Evolutionary conservation across 495 filamentous ascomycete genomes (phyloP), one percentile per base, ranked within the genome.

Genomic region (Tuber brumale): DNA sequence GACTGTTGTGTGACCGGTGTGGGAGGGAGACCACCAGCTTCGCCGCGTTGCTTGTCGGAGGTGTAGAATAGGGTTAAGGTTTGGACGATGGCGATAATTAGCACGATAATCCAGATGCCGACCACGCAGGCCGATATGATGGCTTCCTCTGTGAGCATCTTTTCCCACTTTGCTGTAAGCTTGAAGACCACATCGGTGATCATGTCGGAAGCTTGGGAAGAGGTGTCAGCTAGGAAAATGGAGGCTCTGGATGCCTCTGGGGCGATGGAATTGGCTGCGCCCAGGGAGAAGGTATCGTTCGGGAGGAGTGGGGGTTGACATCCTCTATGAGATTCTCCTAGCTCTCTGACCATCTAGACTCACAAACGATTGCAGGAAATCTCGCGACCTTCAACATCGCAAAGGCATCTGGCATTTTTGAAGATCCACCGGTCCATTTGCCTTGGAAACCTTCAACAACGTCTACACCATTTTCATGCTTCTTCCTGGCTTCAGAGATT

Each of bases 401-500:
- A 37, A 37, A 37, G 37, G 37, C 37, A 37, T 37, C 37, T 37
- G 37, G 37, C 37, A 37, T 37, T 37, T 37, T 37, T 37, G 37
- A 37, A 37, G 37, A 37, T 37, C 37, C 37, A 37, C 37, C 3
- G 37, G 37, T 37, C 37, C 3, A 1, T 37, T 37, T 37, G 37
- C 37, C 37, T 37, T 37, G 1, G 1, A 37, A 37, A 37, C 37
- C 37, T 37, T 37, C 37, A 37, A 37, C 96, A 77, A 97, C 94
- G 82, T 93, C 91, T 57, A 97, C 89, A 51, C 83, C 83, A 72
- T 89, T 86, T 74, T 92, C 91, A 70, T 88, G 89, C 77, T 92
- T 92, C 81, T 93, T 92, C 46, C 92, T 94, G 71, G 96, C 94
- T 76, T 97, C 93, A 8, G 94, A 91, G 81, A 99, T 93, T 86